Base-by-base conservation (phyloP, 2,329 filamentous ascomycete genomes). In the Cryphonectria parasitica region DNA sequence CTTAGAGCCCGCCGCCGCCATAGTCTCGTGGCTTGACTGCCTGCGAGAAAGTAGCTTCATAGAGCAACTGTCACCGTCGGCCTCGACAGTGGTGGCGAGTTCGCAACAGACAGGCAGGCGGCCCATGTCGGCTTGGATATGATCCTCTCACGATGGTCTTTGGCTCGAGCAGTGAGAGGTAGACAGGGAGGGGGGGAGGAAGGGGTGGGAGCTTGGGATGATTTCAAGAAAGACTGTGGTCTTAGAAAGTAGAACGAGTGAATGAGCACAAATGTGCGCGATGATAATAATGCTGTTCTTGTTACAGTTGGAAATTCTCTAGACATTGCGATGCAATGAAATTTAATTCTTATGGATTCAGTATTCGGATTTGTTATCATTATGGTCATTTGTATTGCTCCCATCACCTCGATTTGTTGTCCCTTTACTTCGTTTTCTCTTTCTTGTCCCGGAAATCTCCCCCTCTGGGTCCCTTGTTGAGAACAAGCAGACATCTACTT, bases 81-180 rank as follows among this genome's bases (percentile, higher is more conserved):
- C 69, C 0, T 49, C 65, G 4, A 41, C 69, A 3, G 54, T 39
- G 28, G 28, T 10, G 7, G 25, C 31, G 41, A 7, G 45, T 36
- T 31, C 45, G 39, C 25, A 60, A 10, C n/a, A 52, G 66, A 11
- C 61, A 13, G 31, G 45, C 36, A 56, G 60, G 10, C 36, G 61
- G 69, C 52, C 69, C n/a, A 11, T 64, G 34, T 60, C 66, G 56
- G 56, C 49, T 10, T 68, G 69, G 66, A 65, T 68, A 28, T 71
- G 52, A 52, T 4, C 10, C 4, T 39, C 25, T 36, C 60, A 28
- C 6, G 54, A 58, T 31, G 15, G 3, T 3, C n/a, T 56, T 45
- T 22, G 17, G 1, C 17, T 19, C 2, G 5, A n/a, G 19, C 3
- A n/a, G 45, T 22, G 45, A n/a, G 19, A 10, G 36, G 13, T 10